Conservation (phyloP, 2,329 filamentous ascomycete genomes). For the Colletotrichum lini region DNA sequence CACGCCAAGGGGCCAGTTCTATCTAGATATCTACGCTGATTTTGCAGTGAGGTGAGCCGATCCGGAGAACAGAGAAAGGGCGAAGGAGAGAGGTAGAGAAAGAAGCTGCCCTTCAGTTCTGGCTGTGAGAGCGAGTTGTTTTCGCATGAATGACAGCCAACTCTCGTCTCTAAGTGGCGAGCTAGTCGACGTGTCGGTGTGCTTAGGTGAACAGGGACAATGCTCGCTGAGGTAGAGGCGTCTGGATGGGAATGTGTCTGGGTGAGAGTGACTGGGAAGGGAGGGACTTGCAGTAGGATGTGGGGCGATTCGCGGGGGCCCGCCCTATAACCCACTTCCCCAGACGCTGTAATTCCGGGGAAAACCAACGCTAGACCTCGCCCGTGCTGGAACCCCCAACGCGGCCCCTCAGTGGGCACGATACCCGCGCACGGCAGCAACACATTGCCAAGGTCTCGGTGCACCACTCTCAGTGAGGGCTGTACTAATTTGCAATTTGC, state of each 20-base stretch:
- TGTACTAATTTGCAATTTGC: too few relatives aligned
- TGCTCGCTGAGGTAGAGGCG: slow-evolving; percentile 4
- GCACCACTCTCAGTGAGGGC: neutral
- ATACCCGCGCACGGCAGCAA: slow-evolving; percentile 35
- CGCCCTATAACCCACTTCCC: slow-evolving; percentile 42
- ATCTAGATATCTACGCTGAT: neutral
- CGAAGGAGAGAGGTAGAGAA: neutral
- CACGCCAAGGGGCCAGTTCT: slow-evolving; percentile 8
- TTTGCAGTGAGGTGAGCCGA: neutral
- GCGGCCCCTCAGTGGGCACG: slow-evolving; percentile 35
- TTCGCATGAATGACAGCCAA: slow-evolving; percentile 6
- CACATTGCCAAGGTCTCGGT: neutral
- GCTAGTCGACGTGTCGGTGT: slow-evolving; percentile 12
- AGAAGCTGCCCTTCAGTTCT: neutral
- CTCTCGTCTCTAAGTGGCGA: neutral
- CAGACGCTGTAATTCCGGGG: slow-evolving; percentile 44
- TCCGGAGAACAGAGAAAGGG: neutral
- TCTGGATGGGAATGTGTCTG: too few relatives aligned
- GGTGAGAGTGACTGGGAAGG: neutral
- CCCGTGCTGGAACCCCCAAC: slow-evolving; percentile 9
- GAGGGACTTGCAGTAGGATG: slow-evolving; percentile 8
- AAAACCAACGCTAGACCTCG: slow-evolving; percentile 38
- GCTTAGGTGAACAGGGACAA: slow-evolving; percentile 18
- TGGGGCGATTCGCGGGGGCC: slow-evolving; percentile 32
- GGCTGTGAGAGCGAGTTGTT: neutral